Percentiles rank a stretch among this genome's conserved stretches.
phyloP scores from a whole-genome alignment of 1,284 basidiomycete genomes.

The Leccinum variabile region DNA sequence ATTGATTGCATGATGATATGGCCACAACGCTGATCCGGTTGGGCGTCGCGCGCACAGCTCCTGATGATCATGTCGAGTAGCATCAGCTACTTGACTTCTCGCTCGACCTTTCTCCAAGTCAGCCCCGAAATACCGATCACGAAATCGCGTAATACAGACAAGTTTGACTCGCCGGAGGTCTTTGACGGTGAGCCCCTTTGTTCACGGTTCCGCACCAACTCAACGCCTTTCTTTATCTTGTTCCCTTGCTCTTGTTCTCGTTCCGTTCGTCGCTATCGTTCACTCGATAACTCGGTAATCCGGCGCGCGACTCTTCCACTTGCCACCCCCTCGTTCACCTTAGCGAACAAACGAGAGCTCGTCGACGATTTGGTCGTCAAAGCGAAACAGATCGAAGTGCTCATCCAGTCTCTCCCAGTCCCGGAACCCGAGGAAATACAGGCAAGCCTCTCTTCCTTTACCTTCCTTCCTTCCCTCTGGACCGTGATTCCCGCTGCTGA shows the following conservation, averaged over 20 bases:
- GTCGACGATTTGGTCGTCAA: constrained; percentile 77
- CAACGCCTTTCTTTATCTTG: background rate
- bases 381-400: constrained; percentile 80
- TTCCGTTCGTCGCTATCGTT: background rate
- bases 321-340: background rate
- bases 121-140: constrained; percentile 72
- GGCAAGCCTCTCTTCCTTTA: constrained; percentile 38
- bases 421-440: constrained; percentile 73
- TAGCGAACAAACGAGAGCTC: constrained; percentile 79
- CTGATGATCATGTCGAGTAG: constrained; percentile 80
- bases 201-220: background rate
- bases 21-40: background rate
- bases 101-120: constrained; percentile 72
- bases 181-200: constrained; percentile 49
- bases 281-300: background rate
- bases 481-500: background rate
- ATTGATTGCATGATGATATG: background rate
- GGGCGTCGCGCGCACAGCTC: constrained; percentile 46
- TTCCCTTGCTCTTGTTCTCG: background rate
- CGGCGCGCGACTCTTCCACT: background rate
- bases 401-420: constrained; percentile 74
- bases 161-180: constrained; percentile 66
- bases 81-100: constrained; percentile 71
- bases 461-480: accelerated
- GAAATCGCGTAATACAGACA: constrained; percentile 67